Evolutionary conservation across 2,329 filamentous ascomycete genomes (phyloP), one percentile per base, ranked within the genome.

Genomic region (Cercospora sp.): DNA sequence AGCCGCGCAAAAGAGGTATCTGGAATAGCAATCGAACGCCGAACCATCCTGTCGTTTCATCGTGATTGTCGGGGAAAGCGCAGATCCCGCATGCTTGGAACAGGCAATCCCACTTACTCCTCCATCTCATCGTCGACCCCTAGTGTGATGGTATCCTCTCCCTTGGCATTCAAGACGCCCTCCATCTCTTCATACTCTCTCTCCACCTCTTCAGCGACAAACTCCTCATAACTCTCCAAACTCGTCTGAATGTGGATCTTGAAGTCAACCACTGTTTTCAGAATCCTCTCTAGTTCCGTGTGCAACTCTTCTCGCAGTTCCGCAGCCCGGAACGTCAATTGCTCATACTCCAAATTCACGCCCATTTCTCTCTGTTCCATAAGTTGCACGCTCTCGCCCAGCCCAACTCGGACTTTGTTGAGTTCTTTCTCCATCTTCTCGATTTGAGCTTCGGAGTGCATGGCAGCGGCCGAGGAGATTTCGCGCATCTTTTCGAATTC

Each of bases 341-440:
- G 93, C 78, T 98, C 94, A 77, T 97, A 96, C 91, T 98, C 94
- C 74, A 98, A 95, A 69, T 94, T 96, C 12, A 93, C 95, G 75
- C 94, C 97, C 88, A 98, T 97, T 83, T 98, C 94, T 65, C 92
- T 86, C 80, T 97, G 94, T 79, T 97, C 93, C 87, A 97, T 90
- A 59, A 97, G 81, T 80, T 97, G 92, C 63, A 97, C 91, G 36
- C 90, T 93, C 79, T 97, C 94, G 2, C 88, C 90, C 31, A 97
- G 83, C 10, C 90, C 90, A 2, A 90, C 88, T 51, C 94, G 87
- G 92, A 98, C 97, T 78, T 93, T 92, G 58, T 92, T 91, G n/a
- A 99, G 84, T 79, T 99, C 94, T 80, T 97, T 97, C 82, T 99
- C 95, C 90, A 97, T 96, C 84, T 95, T 95, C 81, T 99, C 95